Evolutionary conservation across 2,329 filamentous ascomycete genomes (phyloP), one percentile per base, ranked within the genome.

Genomic region (Alternaria burnsii): DNA sequence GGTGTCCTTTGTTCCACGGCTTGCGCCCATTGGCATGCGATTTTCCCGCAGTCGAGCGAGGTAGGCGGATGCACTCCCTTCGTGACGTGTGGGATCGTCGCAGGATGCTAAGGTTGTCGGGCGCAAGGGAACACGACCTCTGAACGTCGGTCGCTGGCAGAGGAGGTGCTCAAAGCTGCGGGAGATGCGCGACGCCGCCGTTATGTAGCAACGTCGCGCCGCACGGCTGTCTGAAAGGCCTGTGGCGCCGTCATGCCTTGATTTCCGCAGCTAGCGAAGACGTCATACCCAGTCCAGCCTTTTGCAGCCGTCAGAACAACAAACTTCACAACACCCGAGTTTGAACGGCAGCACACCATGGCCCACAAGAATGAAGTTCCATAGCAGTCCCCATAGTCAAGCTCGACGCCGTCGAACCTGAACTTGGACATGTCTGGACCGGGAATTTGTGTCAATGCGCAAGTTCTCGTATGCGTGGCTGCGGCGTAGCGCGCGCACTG

Each of bases 51-150:
- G 66, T 64, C 65, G 62, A 62, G 65, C 62, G 61, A 68, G 62
- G 64, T 38, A 63, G 61, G 61, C 65, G 68, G 61, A 64, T 67
- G 59, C 59, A 54, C 63, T 36, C 57, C 64, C 71, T 67, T 67
- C 70, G 67, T 72, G 69, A 73, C 69, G 66, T 67, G 51, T 24
- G 48, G 69, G 56, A 66, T 56, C 66, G 68, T 68, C 70, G 68
- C 69, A 69, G 67, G 38, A 53, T 57, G 51, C 43, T 52, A 43
- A 34, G 53, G 48, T 68, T 68, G 71, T 71, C 72, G 69, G 69
- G 73, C 75, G 75, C 77, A 79, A 78, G 76, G 77, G 76, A 76
- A 71, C 74, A 75, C 72, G 62, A 65, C 72, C 75, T 76, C 73
- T 71, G 68, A 59, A 63, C 56, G 71, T 61, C 65, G 68, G 71